These are phyloP conservation scores for Colletotrichum sp. DNA, from an alignment of 2,329 filamentous ascomycete genomes.

Conservation along the genomic window DNA sequence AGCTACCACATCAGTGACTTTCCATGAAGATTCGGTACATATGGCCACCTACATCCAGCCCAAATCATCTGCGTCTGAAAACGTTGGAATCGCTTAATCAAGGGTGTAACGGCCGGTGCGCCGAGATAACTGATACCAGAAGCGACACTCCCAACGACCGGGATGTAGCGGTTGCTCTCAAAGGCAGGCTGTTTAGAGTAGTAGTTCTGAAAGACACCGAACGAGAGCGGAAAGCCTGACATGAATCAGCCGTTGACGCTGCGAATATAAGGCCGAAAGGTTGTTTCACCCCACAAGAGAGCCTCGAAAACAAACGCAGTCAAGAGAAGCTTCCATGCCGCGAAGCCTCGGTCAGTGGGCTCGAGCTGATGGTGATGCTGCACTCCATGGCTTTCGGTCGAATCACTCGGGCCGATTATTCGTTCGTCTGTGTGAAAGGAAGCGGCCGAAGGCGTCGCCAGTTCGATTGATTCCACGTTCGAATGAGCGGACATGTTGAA, in stretches of 20 bases:
- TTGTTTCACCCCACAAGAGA: constrained; percentile 28
- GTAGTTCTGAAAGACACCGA: constrained; percentile 35
- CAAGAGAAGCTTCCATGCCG: constrained; percentile 28
- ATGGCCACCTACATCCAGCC: constrained; percentile 20
- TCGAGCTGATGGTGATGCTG: constrained; percentile 13
- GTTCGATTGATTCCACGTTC: neutral
- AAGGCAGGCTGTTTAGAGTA: constrained; percentile 32
- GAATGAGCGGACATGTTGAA: neutral
- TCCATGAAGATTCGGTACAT: neutral
- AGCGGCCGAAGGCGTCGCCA: neutral
- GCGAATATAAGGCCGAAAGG: neutral
- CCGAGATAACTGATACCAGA: constrained; percentile 36
- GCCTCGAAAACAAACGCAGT: constrained; percentile 31
- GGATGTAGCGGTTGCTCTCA: constrained; percentile 26
- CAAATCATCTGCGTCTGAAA: constrained; percentile 40
- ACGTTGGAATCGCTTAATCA: constrained; percentile 35
- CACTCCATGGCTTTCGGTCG: neutral
- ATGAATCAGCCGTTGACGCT: neutral
- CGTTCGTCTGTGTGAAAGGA: neutral
- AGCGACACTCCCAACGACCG: constrained; percentile 31
- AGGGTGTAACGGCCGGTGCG: constrained; percentile 33
- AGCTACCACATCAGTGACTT: neutral
- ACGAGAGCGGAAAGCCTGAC: constrained; percentile 32
- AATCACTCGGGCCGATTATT: neutral
- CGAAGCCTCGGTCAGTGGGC: constrained; percentile 26